phyloP scores from a whole-genome alignment of 768 basidiomycete genomes.

The Boletus patriciae region DNA sequence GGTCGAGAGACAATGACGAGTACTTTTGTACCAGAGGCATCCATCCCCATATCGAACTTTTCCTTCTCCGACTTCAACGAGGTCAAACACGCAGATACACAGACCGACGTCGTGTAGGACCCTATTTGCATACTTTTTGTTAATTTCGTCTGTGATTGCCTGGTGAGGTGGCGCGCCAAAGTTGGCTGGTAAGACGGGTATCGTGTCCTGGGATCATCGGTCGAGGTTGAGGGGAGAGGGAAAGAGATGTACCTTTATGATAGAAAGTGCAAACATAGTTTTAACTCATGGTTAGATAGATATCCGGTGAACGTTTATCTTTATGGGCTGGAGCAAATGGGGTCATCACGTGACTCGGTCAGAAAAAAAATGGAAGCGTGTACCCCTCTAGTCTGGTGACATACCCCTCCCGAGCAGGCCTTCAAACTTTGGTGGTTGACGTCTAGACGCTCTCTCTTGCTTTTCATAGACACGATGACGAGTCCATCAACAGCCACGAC shows the following conservation, averaged over 20 bases:
- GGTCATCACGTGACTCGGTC: conserved; percentile 13
- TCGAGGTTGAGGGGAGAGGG: background rate
- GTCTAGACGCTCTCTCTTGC: background rate
- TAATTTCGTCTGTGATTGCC: conserved; percentile 81
- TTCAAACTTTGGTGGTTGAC: background rate
- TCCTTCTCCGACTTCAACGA: conserved; percentile 84
- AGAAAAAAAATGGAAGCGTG: background rate
- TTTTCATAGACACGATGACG: conserved; percentile 15
- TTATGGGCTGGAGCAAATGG: background rate
- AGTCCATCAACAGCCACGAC: conserved; percentile 2
- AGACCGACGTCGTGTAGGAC: conserved; percentile 90
- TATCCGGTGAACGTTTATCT: background rate
- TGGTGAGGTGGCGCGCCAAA: conserved; percentile 77
- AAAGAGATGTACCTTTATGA: conserved; percentile 38
- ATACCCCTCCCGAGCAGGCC: no score
- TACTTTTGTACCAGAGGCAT: conserved; percentile 91
- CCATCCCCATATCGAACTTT: conserved; percentile 95
- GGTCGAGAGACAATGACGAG: background rate
- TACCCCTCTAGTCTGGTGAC: no score
- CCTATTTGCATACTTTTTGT: conserved; percentile 94
- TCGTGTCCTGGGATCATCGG: conserved; percentile 65
- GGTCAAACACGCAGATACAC: conserved; percentile 87
- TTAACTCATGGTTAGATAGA: background rate
- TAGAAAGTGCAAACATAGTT: conserved; percentile 47
- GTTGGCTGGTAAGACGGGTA: conserved; percentile 84